Evolutionary conservation across 805 yeast species (phyloP), one percentile per base, ranked within the genome.

Genomic region (Myxozyma mucilagina): DNA sequence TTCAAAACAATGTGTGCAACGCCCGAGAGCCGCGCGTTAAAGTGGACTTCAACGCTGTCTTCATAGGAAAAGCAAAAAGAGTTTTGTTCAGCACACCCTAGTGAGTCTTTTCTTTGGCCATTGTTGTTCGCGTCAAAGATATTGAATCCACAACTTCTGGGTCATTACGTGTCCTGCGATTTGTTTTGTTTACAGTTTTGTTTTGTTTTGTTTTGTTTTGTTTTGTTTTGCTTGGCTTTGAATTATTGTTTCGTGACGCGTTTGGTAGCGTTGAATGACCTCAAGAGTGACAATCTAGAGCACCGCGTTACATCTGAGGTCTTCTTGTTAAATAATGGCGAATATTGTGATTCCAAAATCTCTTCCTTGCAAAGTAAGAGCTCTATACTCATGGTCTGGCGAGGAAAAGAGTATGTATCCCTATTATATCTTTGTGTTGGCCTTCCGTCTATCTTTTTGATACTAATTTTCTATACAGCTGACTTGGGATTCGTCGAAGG

Each of bases 401-500:
- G 91, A 90, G 70, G 84, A 88, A 69, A 89, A 86, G 57, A 87
- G 89, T 49, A 63, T 31, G 73, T 67, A n/a, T 36, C 11, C 4
- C 13, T 3, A 43, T 20, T 11, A 10, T 31, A 45, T 8, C 13
- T 14, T 29, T 42, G 20, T 3, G 14, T 2, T 42, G 48, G 4
- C 14, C 5, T 49, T 32, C 4, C 9, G 16, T 9, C 34, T 29
- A 42, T 47, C 63, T 59, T 47, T 55, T 44, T 53, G 16, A 41
- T 3, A 31, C 11, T 6, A 43, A 13, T 35, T n/a, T 35, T 4
- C n/a, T 16, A 7, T 29, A 42, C 16, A 59, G 74, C 70, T 35
- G 97, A 94, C 71, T 79, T 94, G 47, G 98, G 98, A 0, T 94
- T 94, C 72, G 81, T 92, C 20, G 98, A 94, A 75, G 96, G 96